A percentile compares a stretch with the other conserved stretches of the same genome.
Evolutionary conservation across 495 filamentous ascomycete genomes (phyloP).

Genomic region (Bombardia bombarda): DNA sequence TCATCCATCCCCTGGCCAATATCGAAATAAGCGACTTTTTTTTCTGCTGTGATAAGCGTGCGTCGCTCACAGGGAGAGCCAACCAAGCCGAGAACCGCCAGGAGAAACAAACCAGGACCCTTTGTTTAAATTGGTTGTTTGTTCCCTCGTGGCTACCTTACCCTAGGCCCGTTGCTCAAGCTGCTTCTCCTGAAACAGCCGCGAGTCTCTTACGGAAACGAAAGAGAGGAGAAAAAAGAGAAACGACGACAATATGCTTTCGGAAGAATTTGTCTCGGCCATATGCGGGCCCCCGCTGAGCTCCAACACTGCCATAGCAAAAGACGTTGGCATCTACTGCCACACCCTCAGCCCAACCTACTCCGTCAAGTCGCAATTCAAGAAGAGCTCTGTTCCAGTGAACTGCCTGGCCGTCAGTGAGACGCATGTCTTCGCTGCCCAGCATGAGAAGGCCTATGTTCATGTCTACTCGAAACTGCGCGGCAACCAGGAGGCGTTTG

Average conservation of each 20-base stretch:
- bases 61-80: no score
- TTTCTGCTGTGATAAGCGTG: no score
- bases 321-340: constrained; percentile 77
- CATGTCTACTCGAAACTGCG: constrained; percentile 82
- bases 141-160: no score
- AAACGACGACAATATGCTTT: constrained; percentile 49
- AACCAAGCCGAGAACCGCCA: no score
- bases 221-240: neutral
- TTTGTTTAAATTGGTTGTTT: no score
- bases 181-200: no score
- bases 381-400: constrained; percentile 76
- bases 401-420: constrained; percentile 75
- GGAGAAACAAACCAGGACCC: no score
- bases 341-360: constrained; percentile 72
- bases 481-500: constrained; percentile 75
- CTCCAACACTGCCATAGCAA: constrained; percentile 55
- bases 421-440: constrained; percentile 83
- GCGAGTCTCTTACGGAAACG: no score
- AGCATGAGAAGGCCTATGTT: constrained; percentile 81
- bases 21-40: constrained; percentile 2
- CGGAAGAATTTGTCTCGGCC: constrained; percentile 73
- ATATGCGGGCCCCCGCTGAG: constrained; percentile 56
- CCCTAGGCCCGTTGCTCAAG: no score
- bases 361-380: constrained; percentile 67
- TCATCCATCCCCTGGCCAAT: neutral